Conservation (phyloP, 495 filamentous ascomycete species). For the Lasiosphaeria hispida region DNA sequence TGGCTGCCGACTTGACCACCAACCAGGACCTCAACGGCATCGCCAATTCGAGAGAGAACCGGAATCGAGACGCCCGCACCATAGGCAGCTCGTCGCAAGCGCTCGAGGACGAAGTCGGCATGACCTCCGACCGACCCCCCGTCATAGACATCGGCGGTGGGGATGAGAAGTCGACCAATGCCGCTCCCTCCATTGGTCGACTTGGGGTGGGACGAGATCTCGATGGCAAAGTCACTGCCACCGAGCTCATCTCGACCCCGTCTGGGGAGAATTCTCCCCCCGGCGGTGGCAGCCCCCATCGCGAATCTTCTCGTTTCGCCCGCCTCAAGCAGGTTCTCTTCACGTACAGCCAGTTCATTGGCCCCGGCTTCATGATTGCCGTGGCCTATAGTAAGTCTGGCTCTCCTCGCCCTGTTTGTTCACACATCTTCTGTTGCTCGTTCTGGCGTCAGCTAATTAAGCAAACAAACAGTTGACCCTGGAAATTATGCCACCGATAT, state of each 20-base stretch:
- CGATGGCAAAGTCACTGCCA: neutral
- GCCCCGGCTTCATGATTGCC: constrained; percentile 81
- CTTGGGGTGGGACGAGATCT: constrained; percentile 6
- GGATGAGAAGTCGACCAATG: constrained; percentile 7
- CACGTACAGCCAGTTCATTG: constrained; percentile 75
- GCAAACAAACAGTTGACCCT: constrained; percentile 26
- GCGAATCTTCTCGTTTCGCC: constrained; percentile 11
- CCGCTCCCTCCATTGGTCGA: neutral
- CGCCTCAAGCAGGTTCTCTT: constrained; percentile 40
- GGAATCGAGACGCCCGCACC: constrained; percentile 18
- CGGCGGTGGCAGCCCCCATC: neutral
- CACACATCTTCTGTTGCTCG: constrained; percentile 23
- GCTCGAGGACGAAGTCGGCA: constrained; percentile 2
- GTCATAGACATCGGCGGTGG: neutral
- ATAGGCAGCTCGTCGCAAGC: constrained; percentile 4
- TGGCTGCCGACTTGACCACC: constrained; percentile 56
- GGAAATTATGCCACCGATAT: constrained; percentile 36
- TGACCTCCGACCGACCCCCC: neutral
- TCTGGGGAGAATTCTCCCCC: neutral
- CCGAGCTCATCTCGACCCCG: neutral
- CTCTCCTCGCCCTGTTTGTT: constrained; percentile 1
- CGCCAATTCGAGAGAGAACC: constrained; percentile 48
- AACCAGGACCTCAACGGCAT: constrained; percentile 58
- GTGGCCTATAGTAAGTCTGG: constrained; percentile 57
- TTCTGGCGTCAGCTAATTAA: neutral